phyloP scores from a whole-genome alignment of 1,139 yeast genomes.

The Candida albicans region DNA sequence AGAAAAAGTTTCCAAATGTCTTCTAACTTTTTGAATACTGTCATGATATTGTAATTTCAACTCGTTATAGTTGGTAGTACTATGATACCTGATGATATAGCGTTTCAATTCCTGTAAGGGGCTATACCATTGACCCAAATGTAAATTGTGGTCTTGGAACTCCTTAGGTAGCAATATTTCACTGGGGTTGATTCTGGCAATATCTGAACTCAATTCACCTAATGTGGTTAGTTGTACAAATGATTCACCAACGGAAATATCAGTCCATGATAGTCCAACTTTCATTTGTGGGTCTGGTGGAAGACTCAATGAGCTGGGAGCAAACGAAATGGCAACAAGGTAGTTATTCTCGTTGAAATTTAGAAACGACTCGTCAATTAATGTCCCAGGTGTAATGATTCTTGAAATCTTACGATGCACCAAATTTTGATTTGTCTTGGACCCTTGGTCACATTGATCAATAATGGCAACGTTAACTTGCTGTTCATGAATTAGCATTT shows the following conservation, averaged over 20 bases:
- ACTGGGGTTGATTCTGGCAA: slow-evolving; percentile 65
- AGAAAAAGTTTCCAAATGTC: slow-evolving; percentile 56
- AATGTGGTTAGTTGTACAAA: slow-evolving; percentile 62
- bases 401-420: slow-evolving; percentile 73
- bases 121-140: slow-evolving; percentile 53
- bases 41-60: slow-evolving; percentile 39
- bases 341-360: slow-evolving; percentile 72
- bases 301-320: slow-evolving; percentile 43
- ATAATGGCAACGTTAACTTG: slow-evolving; percentile 76
- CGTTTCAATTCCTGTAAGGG: slow-evolving; percentile 61
- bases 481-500: slow-evolving; percentile 66
- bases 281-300: slow-evolving; percentile 48
- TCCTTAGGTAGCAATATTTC: slow-evolving; percentile 54
- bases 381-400: slow-evolving; percentile 89
- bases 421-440: slow-evolving; percentile 26
- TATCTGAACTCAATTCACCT: slow-evolving; percentile 55
- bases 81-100: slow-evolving; percentile 60
- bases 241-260: slow-evolving; percentile 79
- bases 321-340: slow-evolving; percentile 63
- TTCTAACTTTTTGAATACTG: slow-evolving; percentile 55
- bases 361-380: slow-evolving; percentile 82
- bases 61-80: slow-evolving; percentile 26
- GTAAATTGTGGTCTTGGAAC: slow-evolving; percentile 30
- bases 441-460: slow-evolving; percentile 55
- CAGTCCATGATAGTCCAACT: slow-evolving; percentile 86